phyloP scores from a whole-genome alignment of 2,329 filamentous ascomycete genomes.

The Ceratocystis papillata region DNA sequence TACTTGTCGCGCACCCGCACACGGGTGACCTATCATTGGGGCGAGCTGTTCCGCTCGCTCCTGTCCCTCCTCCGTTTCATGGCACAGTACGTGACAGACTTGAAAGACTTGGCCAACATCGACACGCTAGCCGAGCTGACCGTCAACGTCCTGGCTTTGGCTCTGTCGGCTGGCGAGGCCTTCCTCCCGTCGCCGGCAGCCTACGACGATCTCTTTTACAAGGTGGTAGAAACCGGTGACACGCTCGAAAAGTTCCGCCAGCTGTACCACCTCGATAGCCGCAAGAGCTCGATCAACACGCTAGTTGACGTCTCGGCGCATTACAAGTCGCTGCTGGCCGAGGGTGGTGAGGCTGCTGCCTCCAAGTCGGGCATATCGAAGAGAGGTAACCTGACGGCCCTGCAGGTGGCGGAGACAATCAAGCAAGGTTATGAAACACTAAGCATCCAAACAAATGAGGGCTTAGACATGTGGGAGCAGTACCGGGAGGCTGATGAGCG shows the following conservation, averaged over 20 bases:
- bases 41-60: constrained; percentile 82
- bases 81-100: constrained; percentile 70
- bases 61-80: constrained; percentile 83
- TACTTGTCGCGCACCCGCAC: constrained; percentile 74
- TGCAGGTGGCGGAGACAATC: constrained; percentile 81
- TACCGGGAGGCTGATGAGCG: constrained; percentile 83
- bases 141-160: constrained; percentile 72
- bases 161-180: constrained; percentile 74
- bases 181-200: constrained; percentile 79
- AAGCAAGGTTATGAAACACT: constrained; percentile 94
- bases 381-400: constrained; percentile 50
- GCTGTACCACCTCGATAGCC: constrained; percentile 52
- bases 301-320: constrained; percentile 73
- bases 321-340: constrained; percentile 71
- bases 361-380: background rate
- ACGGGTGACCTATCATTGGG: constrained; percentile 83
- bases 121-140: constrained; percentile 63
- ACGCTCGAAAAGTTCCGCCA: constrained; percentile 71
- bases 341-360: constrained; percentile 33
- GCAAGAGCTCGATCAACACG: constrained; percentile 67
- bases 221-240: constrained; percentile 85
- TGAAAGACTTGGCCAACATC: constrained; percentile 59
- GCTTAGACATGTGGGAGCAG: constrained; percentile 71
- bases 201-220: constrained; percentile 98
- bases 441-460: constrained; percentile 80